Evolutionary conservation across 2,329 filamentous ascomycete species (phyloP), one percentile per base, ranked within the genome.

Genomic region (Drechslerella coelobrocha): DNA sequence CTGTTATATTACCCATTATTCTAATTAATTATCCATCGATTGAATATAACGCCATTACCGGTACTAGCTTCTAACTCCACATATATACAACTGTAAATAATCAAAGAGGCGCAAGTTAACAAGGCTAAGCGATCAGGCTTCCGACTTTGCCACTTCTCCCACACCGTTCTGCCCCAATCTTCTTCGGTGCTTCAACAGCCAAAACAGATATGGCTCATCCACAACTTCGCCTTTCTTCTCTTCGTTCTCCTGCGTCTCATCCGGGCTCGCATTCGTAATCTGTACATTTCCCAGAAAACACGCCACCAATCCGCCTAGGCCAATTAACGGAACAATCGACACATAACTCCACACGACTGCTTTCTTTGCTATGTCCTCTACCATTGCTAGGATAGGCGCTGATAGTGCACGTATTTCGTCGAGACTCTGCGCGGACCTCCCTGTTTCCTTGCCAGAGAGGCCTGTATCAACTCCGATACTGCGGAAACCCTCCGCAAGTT

Each of bases 281-380:
- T 81, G 82, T 2, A 84, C 83, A 78, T 85, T 84, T 0, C 83
- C 83, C 69, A 84, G 73, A 14, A 80, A 78, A 0, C 77, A 60
- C n/a, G 80, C 79, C 2, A 81, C 79, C 2, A 83, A 45, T 1
- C 83, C 77, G 17, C 80, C 80, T 3, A 84, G 62, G 34, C 78
- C 82, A 78, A 88, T 81, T 63, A 89, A 83, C 0, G 86, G 86
- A 10, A 84, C 78, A 37, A 89, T 82, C 0, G 85, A 80, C 39
- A 88, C 81, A 74, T 87, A 87, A 0, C 86, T 84, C 83, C 86
- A 88, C 72, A 86, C 84, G n/a, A 89, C 84, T 0, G 85, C 87
- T 66, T 81, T 81, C 73, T 81, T 82, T 1, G 82, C 83, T 4
- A 78, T 78, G 7, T 80, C 76, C 2, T 80, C 78, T 1, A 84